A percentile compares a stretch with the other conserved stretches of the same genome.
phyloP scores from a whole-genome alignment of 108 stramenopile species.

The Epithemia pelagica region DNA sequence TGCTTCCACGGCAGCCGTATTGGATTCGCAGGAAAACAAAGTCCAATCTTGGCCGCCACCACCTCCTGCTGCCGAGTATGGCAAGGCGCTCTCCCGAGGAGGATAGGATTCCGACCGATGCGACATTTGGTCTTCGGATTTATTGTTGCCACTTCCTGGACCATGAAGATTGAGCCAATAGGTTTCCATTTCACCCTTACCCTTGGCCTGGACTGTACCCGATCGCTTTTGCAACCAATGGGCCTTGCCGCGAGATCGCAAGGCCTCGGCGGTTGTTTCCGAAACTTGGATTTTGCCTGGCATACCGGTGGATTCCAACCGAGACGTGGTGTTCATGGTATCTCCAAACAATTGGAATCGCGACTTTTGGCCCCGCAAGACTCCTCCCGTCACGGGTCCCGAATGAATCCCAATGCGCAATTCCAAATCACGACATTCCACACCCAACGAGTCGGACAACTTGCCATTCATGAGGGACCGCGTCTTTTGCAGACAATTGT shows the following conservation, averaged over 20 bases:
- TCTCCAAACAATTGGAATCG: conserved; percentile 16
- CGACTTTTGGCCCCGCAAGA: conserved; percentile 5
- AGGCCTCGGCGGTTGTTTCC: background rate
- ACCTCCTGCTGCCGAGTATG: no score
- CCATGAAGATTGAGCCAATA: conserved; percentile 7
- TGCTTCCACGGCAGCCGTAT: no score
- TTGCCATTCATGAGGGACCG: conserved; percentile 9
- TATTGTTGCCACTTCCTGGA: no score
- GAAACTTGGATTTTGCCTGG: conserved; percentile 4
- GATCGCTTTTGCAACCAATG: background rate
- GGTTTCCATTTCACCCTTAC: conserved; percentile 7
- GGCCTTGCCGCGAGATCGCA: background rate
- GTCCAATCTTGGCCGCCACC: no score
- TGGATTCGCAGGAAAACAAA: no score
- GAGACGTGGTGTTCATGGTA: conserved; percentile 9
- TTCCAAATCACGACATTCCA: conserved; percentile 17
- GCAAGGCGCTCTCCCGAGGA: no score
- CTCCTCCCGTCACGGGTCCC: conserved; percentile 41
- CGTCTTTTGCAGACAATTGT: conserved; percentile 22
- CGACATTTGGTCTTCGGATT: no score
- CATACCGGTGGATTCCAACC: conserved; percentile 1
- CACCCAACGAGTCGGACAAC: conserved; percentile 13
- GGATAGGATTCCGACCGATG: no score
- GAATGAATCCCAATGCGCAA: conserved; percentile 44
- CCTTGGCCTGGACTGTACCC: background rate